A percentile compares a stretch with the other conserved stretches of the same genome.
Conservation (phyloP, 2,329 filamentous ascomycete genomes). For the Clarireedia sp. region DNA sequence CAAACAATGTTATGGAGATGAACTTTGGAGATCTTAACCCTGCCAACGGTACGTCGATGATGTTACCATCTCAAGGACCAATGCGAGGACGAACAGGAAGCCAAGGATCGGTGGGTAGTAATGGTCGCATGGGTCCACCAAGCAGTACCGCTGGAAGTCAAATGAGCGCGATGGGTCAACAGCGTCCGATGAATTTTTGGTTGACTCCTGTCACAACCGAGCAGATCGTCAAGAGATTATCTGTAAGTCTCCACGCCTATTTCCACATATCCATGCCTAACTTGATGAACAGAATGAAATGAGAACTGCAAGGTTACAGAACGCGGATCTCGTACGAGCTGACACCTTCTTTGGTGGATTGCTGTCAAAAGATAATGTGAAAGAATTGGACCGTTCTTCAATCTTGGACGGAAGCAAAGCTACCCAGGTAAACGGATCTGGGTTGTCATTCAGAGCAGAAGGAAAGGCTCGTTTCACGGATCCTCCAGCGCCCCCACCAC, state of each 20-base stretch:
- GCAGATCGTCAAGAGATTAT: slow-evolving; percentile 75
- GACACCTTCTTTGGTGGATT: slow-evolving; percentile 73
- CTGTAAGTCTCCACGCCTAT: slow-evolving; percentile 17
- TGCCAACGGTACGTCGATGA: slow-evolving; percentile 57
- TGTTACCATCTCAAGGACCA: slow-evolving; percentile 60
- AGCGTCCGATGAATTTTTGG: slow-evolving; percentile 74
- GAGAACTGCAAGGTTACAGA: slow-evolving; percentile 79
- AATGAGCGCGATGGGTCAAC: slow-evolving; percentile 54
- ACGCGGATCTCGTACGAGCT: slow-evolving; percentile 75
- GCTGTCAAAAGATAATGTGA: slow-evolving; percentile 62
- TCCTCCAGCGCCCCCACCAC: slow-evolving; percentile 85
- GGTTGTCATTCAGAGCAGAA: slow-evolving; percentile 53
- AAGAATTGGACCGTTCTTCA: slow-evolving; percentile 47
- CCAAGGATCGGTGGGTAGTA: slow-evolving; percentile 54
- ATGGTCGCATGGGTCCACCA: slow-evolving; percentile 48
- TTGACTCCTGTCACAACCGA: slow-evolving; percentile 86
- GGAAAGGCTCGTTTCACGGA: slow-evolving; percentile 82
- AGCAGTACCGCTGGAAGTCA: slow-evolving; percentile 47
- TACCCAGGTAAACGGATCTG: slow-evolving; percentile 38
- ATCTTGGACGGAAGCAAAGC: slow-evolving; percentile 40
- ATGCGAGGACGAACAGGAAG: slow-evolving; percentile 64
- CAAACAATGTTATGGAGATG: slow-evolving; percentile 74
- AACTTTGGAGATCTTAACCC: slow-evolving; percentile 90
- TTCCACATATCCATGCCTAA: slow-evolving; percentile 16
- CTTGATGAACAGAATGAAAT: slow-evolving; percentile 63